A percentile compares a stretch with the other conserved stretches of the same genome.
Evolutionary conservation across 1,284 basidiomycete species (phyloP).

Genomic region (Peniophora sp.): DNA sequence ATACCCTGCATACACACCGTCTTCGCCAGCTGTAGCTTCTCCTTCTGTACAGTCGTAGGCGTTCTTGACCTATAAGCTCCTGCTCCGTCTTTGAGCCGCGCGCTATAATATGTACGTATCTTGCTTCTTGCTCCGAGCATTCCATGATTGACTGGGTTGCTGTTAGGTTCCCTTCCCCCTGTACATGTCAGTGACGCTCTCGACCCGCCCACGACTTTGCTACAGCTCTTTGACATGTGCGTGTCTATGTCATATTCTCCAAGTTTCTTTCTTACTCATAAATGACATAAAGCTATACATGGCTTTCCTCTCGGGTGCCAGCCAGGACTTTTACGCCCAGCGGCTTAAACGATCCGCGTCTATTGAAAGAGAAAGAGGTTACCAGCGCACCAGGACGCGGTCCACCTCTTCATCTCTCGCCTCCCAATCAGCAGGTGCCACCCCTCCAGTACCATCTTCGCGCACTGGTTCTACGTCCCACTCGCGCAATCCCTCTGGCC

Average conservation of each 20-base stretch:
- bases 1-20: no score
- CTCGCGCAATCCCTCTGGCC: no score
- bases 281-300: neutral
- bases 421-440: neutral
- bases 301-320: conserved; percentile 1
- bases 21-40: no score
- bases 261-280: no score
- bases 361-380: neutral
- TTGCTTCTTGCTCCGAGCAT: neutral
- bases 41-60: no score
- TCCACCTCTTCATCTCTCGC: neutral
- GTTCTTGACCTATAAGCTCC: no score
- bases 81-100: no score
- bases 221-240: no score
- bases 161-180: neutral
- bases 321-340: conserved; percentile 3
- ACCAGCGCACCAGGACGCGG: neutral
- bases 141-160: no score
- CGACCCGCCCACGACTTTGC: no score
- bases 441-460: neutral
- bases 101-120: conserved; percentile 3
- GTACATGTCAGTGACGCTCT: conserved; percentile 7
- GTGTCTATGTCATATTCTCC: no score
- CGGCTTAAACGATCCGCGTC: neutral
- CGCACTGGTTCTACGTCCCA: no score